A percentile compares a stretch with the other conserved stretches of the same genome.
phyloP scores from a whole-genome alignment of 805 yeast species.

The Nematodospora valgi region DNA sequence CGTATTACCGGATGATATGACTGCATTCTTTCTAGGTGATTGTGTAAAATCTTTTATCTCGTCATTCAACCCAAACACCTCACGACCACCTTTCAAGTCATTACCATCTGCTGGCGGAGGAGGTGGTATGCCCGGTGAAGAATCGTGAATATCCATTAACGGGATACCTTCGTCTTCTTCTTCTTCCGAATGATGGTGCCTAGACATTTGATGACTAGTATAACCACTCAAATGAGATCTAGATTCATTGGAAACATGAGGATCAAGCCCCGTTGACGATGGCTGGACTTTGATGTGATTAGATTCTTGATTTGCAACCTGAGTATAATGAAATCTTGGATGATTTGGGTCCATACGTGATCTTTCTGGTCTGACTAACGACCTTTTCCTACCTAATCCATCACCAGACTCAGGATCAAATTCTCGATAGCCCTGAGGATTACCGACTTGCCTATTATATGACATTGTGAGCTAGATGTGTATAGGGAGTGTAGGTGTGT shows the following conservation, averaged over 20 bases:
- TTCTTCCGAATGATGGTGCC: constrained; percentile 2
- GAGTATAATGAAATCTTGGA: constrained; percentile 76
- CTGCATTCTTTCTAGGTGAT: constrained; percentile 22
- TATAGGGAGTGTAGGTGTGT: no score
- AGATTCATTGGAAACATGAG: constrained; percentile 20
- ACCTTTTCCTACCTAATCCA: constrained; percentile 50
- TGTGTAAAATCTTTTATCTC: constrained; percentile 35
- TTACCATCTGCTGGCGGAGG: not conserved
- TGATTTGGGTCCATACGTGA: constrained; percentile 61
- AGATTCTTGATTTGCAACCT: constrained; percentile 64
- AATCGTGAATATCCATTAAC: constrained; percentile 33
- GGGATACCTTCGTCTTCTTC: constrained; percentile 41
- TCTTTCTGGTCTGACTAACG: constrained; percentile 85
- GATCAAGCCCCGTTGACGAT: constrained; percentile 70
- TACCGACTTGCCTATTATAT: constrained; percentile 3
- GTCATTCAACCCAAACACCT: constrained; percentile 60
- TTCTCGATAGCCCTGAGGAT: constrained; percentile 29
- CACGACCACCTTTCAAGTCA: constrained; percentile 36
- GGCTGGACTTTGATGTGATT: constrained; percentile 64
- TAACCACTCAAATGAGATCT: constrained; percentile 4
- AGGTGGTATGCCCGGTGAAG: constrained; percentile 5
- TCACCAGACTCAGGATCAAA: constrained; percentile 42
- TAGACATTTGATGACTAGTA: not conserved
- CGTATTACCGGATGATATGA: constrained; percentile 14
- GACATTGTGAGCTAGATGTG: no score